Base-by-base conservation (phyloP, 129 eudicot species). In the Escallonia rubra region DNA sequence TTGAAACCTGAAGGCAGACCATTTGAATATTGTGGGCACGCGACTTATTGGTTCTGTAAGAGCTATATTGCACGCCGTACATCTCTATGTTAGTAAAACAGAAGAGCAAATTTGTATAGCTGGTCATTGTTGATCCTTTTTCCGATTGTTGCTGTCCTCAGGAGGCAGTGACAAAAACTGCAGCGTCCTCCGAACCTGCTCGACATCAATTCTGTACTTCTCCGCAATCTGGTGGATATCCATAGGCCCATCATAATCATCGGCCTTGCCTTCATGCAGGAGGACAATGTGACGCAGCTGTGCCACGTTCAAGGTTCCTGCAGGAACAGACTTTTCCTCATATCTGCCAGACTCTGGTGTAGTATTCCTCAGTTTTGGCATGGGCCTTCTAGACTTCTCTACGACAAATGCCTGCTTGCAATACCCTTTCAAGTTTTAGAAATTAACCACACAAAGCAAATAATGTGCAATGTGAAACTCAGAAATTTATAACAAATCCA, bases 361-460 rank as follows among this genome's bases (percentile, higher is more conserved):
- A 14, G 98, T 91, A 61, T 86, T 91, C 67, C 98, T 82, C 59
- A 83, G 72, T 66, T 91, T 91, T 42, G 98, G 98, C 77, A 86
- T 67, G 41, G 98, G 96, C 75, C 96, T 77, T 47, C 82, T 83
- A 69, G 84, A 85, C 64, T 84, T 83, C 66, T 85, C 88, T 74
- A 85, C 97, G 45, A 91, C 85, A 39, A 71, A 77, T 50, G 96
- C 96, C 97, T 91, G 83, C 69, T 14, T 63, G 8, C 41, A 46
- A 58, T 5, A 14, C 34, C 74, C 72, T 48, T 23, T 23, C 4
- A 8, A 11, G 11, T 48, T 76, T 52, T 71, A 54, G 10, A 76
- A 12, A 40, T 61, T 42, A 60, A 63, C 41, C 34, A 23, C 34
- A 23, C 34, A 23, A 23, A 23, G 34, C 4, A 39, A 63, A 43